phyloP scores from a whole-genome alignment of 495 filamentous ascomycete species.

The Penicillium goetzii region DNA sequence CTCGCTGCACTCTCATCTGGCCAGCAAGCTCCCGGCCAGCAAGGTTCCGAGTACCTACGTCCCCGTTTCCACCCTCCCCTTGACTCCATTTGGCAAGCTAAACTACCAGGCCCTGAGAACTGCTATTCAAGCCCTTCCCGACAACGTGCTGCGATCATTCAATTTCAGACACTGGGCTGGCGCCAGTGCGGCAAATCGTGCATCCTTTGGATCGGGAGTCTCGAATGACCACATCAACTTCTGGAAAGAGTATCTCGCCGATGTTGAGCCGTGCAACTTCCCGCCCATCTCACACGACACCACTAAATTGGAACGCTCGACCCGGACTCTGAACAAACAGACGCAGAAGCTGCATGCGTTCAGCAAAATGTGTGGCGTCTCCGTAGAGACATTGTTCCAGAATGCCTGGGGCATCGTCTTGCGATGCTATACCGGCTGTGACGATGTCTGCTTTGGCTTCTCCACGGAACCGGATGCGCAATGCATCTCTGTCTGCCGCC shows the following conservation, averaged over 20 bases:
- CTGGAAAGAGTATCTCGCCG: conserved; percentile 56
- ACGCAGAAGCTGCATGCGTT: conserved; percentile 40
- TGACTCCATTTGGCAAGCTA: conserved; percentile 57
- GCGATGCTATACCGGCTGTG: conserved; percentile 53
- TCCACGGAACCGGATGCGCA: conserved; percentile 33
- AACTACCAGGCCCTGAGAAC: conserved; percentile 31
- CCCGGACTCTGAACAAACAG: conserved; percentile 32
- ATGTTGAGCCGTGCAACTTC: conserved; percentile 59
- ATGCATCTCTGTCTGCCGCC: conserved; percentile 37
- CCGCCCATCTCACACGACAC: conserved; percentile 41
- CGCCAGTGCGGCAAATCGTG: conserved; percentile 11
- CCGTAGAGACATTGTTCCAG: conserved; percentile 43
- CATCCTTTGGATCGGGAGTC: conserved; percentile 14
- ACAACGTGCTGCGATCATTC: conserved; percentile 18
- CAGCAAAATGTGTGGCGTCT: conserved; percentile 35
- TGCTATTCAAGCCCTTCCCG: conserved; percentile 25
- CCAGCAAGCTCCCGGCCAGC: conserved; percentile 39
- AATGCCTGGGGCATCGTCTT: conserved; percentile 60
- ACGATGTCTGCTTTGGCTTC: conserved; percentile 60
- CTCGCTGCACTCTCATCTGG: conserved; percentile 32
- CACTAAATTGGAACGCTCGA: conserved; percentile 11
- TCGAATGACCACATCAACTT: conserved; percentile 41
- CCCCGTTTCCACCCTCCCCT: conserved; percentile 56
- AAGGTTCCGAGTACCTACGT: conserved; percentile 66
- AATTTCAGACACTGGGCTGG: conserved; percentile 25